phyloP scores from a whole-genome alignment of 768 basidiomycete species.

The Lentinula sp. region DNA sequence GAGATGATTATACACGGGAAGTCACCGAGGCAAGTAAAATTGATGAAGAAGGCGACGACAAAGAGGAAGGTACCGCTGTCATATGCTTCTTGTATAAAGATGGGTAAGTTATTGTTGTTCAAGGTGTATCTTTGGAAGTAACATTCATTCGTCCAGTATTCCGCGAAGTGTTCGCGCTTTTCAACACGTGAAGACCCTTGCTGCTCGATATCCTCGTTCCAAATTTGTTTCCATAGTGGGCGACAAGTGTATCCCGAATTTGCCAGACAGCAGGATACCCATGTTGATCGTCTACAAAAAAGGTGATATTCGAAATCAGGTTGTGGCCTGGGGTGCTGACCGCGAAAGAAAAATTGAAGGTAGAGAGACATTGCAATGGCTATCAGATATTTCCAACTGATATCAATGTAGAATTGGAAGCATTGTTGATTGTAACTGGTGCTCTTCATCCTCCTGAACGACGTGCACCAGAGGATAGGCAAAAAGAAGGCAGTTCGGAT shows the following conservation, averaged over 20 bases:
- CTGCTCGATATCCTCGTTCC: slow-evolving; percentile 79
- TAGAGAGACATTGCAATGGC: slow-evolving; percentile 22
- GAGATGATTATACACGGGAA: slow-evolving; percentile 92
- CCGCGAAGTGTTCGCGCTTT: slow-evolving; percentile 75
- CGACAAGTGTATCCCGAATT: slow-evolving; percentile 92
- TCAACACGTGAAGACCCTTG: slow-evolving; percentile 63
- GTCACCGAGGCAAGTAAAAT: slow-evolving; percentile 88
- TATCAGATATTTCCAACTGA: slow-evolving; percentile 6
- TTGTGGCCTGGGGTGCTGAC: slow-evolving; percentile 81
- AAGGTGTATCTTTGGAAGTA: neutral
- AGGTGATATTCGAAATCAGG: slow-evolving; percentile 85
- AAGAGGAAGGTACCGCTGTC: slow-evolving; percentile 80
- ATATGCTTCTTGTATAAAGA: slow-evolving; percentile 95
- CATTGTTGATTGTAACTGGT: slow-evolving; percentile 56
- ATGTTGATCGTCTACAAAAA: slow-evolving; percentile 91
- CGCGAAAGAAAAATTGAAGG: slow-evolving; percentile 74
- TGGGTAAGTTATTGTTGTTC: slow-evolving; percentile 48
- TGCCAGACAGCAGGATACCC: slow-evolving; percentile 86
- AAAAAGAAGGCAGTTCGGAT: slow-evolving; percentile 33
- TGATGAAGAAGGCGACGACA: slow-evolving; percentile 57
- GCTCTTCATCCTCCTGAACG: slow-evolving; percentile 57
- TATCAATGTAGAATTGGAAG: slow-evolving; percentile 58
- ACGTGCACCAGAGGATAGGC: slow-evolving; percentile 18
- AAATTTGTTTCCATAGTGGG: slow-evolving; percentile 97
- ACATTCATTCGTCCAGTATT: slow-evolving; percentile 43